phyloP scores from a whole-genome alignment of 1,139 yeast genomes.

The Barnettozyma hawaiiensis region DNA sequence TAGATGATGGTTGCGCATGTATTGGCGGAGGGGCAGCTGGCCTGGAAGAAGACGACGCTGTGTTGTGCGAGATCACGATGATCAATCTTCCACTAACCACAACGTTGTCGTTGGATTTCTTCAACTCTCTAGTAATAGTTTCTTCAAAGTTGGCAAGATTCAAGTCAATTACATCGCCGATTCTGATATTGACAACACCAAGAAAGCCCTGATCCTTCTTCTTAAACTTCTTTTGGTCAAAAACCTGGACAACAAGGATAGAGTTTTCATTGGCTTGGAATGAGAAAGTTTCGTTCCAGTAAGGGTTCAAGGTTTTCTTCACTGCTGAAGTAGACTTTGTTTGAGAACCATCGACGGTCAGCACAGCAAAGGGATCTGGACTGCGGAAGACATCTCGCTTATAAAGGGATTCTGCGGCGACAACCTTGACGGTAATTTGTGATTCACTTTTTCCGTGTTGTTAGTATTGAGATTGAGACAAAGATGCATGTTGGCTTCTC shows the following conservation, averaged over 20 bases:
- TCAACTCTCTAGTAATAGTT: constrained; percentile 88
- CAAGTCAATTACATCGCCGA: constrained; percentile 84
- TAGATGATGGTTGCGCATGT: constrained; percentile 9
- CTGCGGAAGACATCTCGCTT: constrained; percentile 92
- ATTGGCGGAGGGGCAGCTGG: constrained; percentile 11
- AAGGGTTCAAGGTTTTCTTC: constrained; percentile 90
- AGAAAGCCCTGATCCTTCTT: constrained; percentile 98
- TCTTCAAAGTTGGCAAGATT: constrained; percentile 57
- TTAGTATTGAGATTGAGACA: constrained; percentile 10
- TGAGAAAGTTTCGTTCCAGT: constrained; percentile 91
- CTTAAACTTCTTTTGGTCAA: constrained; percentile 94
- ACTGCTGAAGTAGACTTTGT: constrained; percentile 94
- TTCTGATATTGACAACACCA: constrained; percentile 89
- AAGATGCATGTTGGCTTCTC: neutral
- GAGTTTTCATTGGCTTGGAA: constrained; percentile 78
- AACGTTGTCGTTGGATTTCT: constrained; percentile 84
- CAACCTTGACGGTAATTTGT: constrained; percentile 62
- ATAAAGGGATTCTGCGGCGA: constrained; percentile 93
- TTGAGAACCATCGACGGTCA: constrained; percentile 94
- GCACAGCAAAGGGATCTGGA: constrained; percentile 97
- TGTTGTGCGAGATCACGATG: constrained; percentile 50
- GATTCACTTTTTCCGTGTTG: constrained; percentile 13
- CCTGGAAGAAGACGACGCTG: constrained; percentile 16
- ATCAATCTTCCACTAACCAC: constrained; percentile 91
- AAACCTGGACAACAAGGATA: constrained; percentile 86